Base-by-base conservation (phyloP, 2,329 filamentous ascomycete species). In the Coniochaeta sp. region DNA sequence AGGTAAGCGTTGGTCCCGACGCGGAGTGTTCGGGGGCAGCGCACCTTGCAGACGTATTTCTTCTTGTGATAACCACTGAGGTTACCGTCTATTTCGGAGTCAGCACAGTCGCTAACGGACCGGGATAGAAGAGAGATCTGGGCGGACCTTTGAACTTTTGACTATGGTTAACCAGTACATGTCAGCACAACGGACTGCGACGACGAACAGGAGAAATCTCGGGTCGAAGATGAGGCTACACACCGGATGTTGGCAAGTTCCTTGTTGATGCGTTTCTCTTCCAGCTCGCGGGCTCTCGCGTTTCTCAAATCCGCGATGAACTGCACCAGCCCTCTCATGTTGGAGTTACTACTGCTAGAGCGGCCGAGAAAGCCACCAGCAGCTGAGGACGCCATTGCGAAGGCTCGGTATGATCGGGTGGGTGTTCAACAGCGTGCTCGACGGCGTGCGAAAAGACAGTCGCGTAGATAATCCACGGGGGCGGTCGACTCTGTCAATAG, bases 181-280 rank as follows among this genome's bases (percentile, higher is more conserved):
- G 55, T 60, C 9, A 62, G 61, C 56, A 34, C 19, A 34, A 19
- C 22, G 24, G 34, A 34, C 59, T 63, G 63, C 59, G 63, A 67
- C 42, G 28, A 40, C 38, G 34, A 14, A 22, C 30, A 2, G 22
- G 17, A 17, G 9, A 16, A 4, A 7, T n/a, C 12, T 44, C 30
- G 57, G 14, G 30, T n/a, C 28, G 17, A 30, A 22, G 34, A 22
- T 14, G 4, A 24, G 19, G 3, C 42, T 47, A 59, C 82, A 65
- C 71, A 86, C 82, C 91, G 87, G 74, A 99, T 99, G 72, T 99
- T 99, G 72, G 95, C 95, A 74, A 99, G 79, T 79, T 99, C 95
- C 80, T 99, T 99, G 77, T 99, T 99, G 79, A 99, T 98, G 72
- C 95, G 86, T 83, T 99, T 99, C 81, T 99, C 95, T 75, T 99